phyloP scores from a whole-genome alignment of 257 asterid genomes.

The Agastache rugosa region DNA sequence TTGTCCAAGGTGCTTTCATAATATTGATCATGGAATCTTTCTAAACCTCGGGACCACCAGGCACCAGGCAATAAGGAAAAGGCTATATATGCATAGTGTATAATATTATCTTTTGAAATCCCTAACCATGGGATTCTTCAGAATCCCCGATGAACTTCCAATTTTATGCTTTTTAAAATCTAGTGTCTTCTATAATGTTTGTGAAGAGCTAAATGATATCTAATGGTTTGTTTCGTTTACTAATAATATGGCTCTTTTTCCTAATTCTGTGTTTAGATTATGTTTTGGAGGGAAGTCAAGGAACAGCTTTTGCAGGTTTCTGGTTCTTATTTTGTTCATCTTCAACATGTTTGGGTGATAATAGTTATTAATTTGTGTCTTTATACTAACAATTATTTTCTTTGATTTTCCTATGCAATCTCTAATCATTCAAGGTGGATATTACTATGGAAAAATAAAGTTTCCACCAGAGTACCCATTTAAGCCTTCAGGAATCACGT shows the following conservation, averaged over 20 bases:
- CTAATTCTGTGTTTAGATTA: slow-evolving; percentile 66
- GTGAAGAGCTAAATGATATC: not conserved
- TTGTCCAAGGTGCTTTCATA: not conserved
- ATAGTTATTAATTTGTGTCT: not conserved
- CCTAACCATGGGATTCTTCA: slow-evolving; percentile 13
- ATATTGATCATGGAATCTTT: slow-evolving; percentile 20
- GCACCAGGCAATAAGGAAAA: not conserved
- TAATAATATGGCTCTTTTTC: slow-evolving; percentile 31
- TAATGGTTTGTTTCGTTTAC: slow-evolving; percentile 36
- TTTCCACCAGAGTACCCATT: slow-evolving; percentile 97
- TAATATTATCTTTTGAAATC: not conserved
- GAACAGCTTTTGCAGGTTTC: slow-evolving; percentile 98
- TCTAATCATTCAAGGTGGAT: slow-evolving; percentile 69
- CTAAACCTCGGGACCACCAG: slow-evolving; percentile 19
- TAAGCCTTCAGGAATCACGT: slow-evolving; percentile 97
- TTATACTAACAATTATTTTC: slow-evolving; percentile 28
- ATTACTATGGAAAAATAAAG: slow-evolving; percentile 91
- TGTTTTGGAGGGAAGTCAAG: slow-evolving; percentile 99
- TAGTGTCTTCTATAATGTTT: not conserved
- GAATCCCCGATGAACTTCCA: not conserved
- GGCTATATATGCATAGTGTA: slow-evolving; percentile 16
- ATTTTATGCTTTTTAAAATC: slow-evolving; percentile 1
- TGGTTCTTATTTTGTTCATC: slow-evolving; percentile 33
- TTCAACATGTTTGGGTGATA: slow-evolving; percentile 27
- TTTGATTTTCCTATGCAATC: slow-evolving; percentile 26